Base-by-base conservation (phyloP, 192 early-diverging fungal species). In the Chytriomyces confervae region DNA sequence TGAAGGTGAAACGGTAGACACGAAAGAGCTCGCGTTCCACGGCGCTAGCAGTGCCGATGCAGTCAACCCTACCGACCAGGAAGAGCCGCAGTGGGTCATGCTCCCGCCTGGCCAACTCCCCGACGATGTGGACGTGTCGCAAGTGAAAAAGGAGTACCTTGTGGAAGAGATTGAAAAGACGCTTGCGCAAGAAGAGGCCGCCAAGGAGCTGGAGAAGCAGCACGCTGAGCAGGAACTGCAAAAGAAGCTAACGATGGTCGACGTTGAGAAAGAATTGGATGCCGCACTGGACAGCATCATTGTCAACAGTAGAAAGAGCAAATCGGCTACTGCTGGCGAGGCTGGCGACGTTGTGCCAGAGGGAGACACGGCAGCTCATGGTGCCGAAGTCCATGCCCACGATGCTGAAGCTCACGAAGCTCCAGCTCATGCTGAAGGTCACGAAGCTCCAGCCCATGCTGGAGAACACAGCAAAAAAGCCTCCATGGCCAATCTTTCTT, bases 131-230 rank as follows among this genome's bases (percentile, higher is more conserved):
- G 74, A 76, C 64, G 46, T 20, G 24, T 29, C 46, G 10, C 10
- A 36, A 53, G 66, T 76, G 48, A 76, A 76, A 43, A 76, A 76
- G 64, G 74, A 76, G 50, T 76, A 76, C 61, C 47, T 76, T n/a
- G 74, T 76, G 7, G 74, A 76, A 11, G 74, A 76, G 53, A 76
- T 76, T 76, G 74, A 76, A 66, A 65, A 66, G 24, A 43, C 16
- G 62, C 47, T 76, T 8, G 74, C 74, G 3, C 51, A 76, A 29
- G 74, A 76, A 50, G 74, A 64, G 46, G 63, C 45, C n/a, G 16
- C 43, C n/a, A 76, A 76, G 50, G 48, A 48, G 50, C 44, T 27
- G 49, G 63, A 76, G 64, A 46, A 29, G 23, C 18, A 23, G 7
- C 45, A 64, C 48, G 61, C 20, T 29, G 74, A 76, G 13, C 63